Percentiles rank a stretch among this genome's conserved stretches.
Evolutionary conservation across 371 early-diverging fungal genomes (phyloP).

Genomic region (Actinomortierella wolfii): DNA sequence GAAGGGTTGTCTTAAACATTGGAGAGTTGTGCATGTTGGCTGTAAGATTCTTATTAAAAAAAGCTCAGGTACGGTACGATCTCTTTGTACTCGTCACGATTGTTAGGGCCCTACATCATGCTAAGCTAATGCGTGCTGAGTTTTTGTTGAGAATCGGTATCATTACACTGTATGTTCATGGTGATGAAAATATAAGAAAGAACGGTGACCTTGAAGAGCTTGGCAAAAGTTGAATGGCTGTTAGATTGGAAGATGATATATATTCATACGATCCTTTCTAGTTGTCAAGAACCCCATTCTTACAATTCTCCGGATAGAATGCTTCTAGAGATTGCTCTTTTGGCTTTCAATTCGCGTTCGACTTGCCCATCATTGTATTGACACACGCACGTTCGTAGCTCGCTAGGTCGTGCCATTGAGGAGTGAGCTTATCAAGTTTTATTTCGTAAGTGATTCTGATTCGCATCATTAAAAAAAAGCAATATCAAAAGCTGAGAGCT

Average conservation of each 20-base stretch:
- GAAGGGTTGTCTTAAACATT: no score
- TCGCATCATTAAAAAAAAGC: no score
- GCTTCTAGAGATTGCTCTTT: not conserved
- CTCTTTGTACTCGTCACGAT: no score
- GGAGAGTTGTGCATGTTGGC: not conserved
- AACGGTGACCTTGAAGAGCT: not conserved
- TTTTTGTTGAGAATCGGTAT: conserved; percentile 1
- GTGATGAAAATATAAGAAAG: not conserved
- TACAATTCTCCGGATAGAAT: conserved; percentile 1
- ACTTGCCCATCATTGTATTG: no score
- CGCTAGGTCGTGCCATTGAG: no score
- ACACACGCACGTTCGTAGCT: no score
- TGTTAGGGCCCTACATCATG: no score
- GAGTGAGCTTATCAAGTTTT: no score
- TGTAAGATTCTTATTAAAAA: not conserved
- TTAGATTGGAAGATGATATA: not conserved
- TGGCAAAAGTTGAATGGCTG: not conserved
- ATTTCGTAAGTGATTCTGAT: no score
- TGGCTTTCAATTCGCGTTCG: not conserved
- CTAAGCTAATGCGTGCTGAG: no score
- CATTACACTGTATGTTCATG: not conserved
- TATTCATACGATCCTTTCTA: not conserved
- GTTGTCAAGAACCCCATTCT: not conserved
- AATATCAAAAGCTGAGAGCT: no score
- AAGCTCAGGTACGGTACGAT: not conserved